These are phyloP conservation scores for Botrytis medusae DNA, from an alignment of 2,329 filamentous ascomycete species.

Conservation along the genomic window DNA sequence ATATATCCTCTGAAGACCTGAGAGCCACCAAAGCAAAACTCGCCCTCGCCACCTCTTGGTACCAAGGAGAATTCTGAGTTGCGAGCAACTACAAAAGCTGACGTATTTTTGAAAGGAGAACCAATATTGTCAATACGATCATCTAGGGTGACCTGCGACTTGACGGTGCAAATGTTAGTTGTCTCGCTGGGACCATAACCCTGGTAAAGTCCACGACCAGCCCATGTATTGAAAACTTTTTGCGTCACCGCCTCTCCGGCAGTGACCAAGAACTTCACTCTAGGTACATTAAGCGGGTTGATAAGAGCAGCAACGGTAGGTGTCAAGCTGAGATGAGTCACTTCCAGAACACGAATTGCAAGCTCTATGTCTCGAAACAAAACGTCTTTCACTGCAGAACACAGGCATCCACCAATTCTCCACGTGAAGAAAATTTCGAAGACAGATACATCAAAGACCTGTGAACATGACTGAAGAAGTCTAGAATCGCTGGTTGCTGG, in stretches of 20 bases:
- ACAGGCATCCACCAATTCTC: conserved; percentile 75
- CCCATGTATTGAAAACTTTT: conserved; percentile 70
- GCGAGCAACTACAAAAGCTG: conserved; percentile 43
- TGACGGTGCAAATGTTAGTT: conserved; percentile 83
- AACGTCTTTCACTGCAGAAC: conserved; percentile 70
- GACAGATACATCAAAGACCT: conserved; percentile 83
- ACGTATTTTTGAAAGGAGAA: conserved; percentile 71
- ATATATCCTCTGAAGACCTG: conserved; percentile 79
- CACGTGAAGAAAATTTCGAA: conserved; percentile 90
- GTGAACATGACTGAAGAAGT: conserved; percentile 80
- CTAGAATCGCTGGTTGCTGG: conserved; percentile 50
- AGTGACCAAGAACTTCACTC: conserved; percentile 73
- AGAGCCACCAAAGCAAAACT: conserved; percentile 83
- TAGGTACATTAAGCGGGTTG: conserved; percentile 64
- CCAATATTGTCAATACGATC: conserved; percentile 77
- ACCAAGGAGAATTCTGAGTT: conserved; percentile 54
- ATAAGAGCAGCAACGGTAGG: conserved; percentile 81
- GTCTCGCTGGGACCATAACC: conserved; percentile 85
- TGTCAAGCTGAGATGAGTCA: conserved; percentile 83
- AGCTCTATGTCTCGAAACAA: conserved; percentile 71
- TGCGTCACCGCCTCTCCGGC: conserved; percentile 78
- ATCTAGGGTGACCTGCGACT: conserved; percentile 53
- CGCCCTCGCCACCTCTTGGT: conserved; percentile 72
- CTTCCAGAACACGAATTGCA: conserved; percentile 59
- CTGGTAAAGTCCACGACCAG: conserved; percentile 66